Conservation (phyloP, 768 basidiomycete genomes). For the Astraeus odoratus region DNA sequence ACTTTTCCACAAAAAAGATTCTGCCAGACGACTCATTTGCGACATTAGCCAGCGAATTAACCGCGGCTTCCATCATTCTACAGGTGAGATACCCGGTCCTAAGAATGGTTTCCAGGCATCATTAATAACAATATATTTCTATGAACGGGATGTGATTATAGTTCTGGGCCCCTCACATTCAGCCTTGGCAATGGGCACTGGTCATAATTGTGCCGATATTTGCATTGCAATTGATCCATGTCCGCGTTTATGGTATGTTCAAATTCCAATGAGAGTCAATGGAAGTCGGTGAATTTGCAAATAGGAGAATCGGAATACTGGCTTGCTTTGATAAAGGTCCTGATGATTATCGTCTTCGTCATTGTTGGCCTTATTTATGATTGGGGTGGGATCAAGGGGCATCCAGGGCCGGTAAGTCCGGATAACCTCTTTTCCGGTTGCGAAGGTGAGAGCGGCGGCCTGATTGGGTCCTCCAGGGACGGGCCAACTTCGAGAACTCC, state of each 20-base stretch:
- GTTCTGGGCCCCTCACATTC: slow-evolving; percentile 42
- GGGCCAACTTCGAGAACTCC: slow-evolving; percentile 40
- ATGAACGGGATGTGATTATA: no score
- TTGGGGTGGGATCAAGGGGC: slow-evolving; percentile 52
- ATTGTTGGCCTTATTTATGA: slow-evolving; percentile 54
- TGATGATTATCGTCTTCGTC: slow-evolving; percentile 57
- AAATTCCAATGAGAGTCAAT: not conserved
- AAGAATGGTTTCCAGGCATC: not conserved
- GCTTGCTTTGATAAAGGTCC: slow-evolving; percentile 58
- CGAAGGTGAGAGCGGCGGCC: not conserved
- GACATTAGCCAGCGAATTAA: slow-evolving; percentile 46
- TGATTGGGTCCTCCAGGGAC: slow-evolving; percentile 29
- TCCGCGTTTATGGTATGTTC: slow-evolving; percentile 45
- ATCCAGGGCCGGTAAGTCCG: slow-evolving; percentile 48
- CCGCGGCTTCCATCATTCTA: slow-evolving; percentile 48
- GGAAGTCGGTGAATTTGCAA: not conserved
- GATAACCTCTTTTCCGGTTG: not conserved
- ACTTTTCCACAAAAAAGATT: not conserved
- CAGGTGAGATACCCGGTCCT: slow-evolving; percentile 24
- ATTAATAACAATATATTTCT: not conserved
- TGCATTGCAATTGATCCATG: slow-evolving; percentile 46
- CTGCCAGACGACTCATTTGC: slow-evolving; percentile 11
- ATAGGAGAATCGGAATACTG: slow-evolving; percentile 57
- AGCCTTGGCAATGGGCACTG: slow-evolving; percentile 51
- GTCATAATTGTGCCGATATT: slow-evolving; percentile 50